phyloP scores from a whole-genome alignment of 257 asterid species.

The Solanum chaucha region DNA sequence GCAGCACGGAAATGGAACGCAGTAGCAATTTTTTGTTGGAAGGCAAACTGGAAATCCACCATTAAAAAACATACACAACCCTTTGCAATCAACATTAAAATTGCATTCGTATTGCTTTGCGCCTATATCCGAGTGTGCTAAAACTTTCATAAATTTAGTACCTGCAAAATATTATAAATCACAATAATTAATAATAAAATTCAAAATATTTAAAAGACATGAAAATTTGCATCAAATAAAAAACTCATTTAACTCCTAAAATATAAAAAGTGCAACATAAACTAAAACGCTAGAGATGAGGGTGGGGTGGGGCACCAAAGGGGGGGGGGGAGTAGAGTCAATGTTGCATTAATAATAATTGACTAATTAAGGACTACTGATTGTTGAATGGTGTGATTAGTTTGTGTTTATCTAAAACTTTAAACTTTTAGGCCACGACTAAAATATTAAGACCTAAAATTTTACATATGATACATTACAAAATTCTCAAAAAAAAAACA shows the following conservation, averaged over 20 bases:
- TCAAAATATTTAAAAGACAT: background rate
- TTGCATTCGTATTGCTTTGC: too few relatives aligned
- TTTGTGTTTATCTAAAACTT: too few relatives aligned
- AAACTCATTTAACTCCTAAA: background rate
- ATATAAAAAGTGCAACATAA: background rate
- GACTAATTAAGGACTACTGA: background rate
- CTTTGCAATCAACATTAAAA: too few relatives aligned
- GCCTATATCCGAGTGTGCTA: too few relatives aligned
- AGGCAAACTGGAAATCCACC: background rate
- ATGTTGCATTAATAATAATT: too few relatives aligned
- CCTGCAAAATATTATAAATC: background rate
- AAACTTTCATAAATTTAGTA: background rate
- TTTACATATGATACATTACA: background rate
- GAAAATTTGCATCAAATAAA: background rate
- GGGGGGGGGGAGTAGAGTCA: too few relatives aligned
- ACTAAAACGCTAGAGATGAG: too few relatives aligned
- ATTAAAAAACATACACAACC: background rate
- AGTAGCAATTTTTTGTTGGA: background rate
- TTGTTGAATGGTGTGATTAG: too few relatives aligned
- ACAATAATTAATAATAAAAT: background rate
- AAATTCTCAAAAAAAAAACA: background rate
- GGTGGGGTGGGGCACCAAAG: background rate
- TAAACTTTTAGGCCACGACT: too few relatives aligned
- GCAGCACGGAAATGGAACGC: background rate
- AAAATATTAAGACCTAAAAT: background rate